Conservation (phyloP, 768 basidiomycete genomes). For the Zangia roseola region DNA sequence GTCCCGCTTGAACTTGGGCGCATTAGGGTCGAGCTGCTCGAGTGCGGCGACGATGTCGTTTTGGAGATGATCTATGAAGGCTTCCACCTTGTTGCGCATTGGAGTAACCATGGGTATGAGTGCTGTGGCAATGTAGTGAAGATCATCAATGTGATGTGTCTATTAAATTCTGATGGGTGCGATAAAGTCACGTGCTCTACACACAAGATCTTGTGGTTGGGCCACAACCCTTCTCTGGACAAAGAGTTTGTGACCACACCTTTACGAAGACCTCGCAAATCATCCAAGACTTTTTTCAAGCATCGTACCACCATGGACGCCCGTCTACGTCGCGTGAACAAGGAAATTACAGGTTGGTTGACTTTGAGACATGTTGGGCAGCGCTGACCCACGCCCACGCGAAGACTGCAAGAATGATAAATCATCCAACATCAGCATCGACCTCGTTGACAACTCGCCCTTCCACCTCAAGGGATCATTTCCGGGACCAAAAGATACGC, state of each 20-base stretch:
- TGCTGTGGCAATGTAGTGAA: background rate
- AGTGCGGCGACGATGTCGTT: constrained; percentile 72
- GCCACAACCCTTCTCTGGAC: background rate
- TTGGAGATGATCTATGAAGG: constrained; percentile 76
- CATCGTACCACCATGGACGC: constrained; percentile 65
- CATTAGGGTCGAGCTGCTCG: constrained; percentile 73
- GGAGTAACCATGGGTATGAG: constrained; percentile 17
- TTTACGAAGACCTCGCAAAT: background rate
- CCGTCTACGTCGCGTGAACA: constrained; percentile 85
- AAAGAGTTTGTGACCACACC: too few relatives aligned
- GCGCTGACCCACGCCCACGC: constrained; percentile 9
- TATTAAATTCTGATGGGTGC: too few relatives aligned
- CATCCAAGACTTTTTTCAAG: background rate
- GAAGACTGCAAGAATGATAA: constrained; percentile 95
- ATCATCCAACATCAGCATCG: constrained; percentile 81
- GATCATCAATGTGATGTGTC: background rate
- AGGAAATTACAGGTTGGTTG: constrained; percentile 80
- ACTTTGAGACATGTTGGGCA: background rate
- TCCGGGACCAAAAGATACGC: constrained; percentile 88
- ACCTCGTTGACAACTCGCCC: constrained; percentile 84
- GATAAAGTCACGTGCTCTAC: constrained; percentile 27
- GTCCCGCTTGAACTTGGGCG: constrained; percentile 77
- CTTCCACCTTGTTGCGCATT: constrained; percentile 79
- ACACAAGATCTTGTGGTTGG: constrained; percentile 1
- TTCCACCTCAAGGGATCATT: constrained; percentile 93